A percentile compares a stretch with the other conserved stretches of the same genome.
These are phyloP conservation scores for Bretziella fagacearum DNA, from an alignment of 2,329 filamentous ascomycete species.

Conservation along the genomic window DNA sequence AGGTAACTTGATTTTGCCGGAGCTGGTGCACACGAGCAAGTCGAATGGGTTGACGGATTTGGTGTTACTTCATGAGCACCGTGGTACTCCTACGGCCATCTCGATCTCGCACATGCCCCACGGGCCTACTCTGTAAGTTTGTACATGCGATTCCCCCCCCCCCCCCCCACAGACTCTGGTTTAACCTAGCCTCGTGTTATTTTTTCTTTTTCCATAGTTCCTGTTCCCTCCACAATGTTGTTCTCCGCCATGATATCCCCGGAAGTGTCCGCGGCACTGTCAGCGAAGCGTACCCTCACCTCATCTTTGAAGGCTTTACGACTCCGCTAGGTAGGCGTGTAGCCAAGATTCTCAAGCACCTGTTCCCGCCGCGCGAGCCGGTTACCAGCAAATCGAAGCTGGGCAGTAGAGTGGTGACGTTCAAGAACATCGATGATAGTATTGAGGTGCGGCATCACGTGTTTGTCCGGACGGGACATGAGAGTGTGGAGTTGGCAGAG, in stretches of 20 bases:
- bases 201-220: constrained; percentile 39
- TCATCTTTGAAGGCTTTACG: constrained; percentile 89
- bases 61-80: constrained; percentile 76
- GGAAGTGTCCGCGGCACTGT: constrained; percentile 75
- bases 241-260: constrained; percentile 83
- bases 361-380: constrained; percentile 78
- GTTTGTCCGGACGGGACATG: constrained; percentile 82
- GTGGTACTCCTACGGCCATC: constrained; percentile 78
- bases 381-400: constrained; percentile 55
- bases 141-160: too few species aligned
- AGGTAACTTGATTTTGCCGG: constrained; percentile 74
- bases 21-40: constrained; percentile 68
- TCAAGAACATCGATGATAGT: constrained; percentile 83
- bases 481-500: constrained; percentile 75
- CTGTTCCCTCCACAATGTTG: constrained; percentile 83
- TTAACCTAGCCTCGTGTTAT: too few species aligned
- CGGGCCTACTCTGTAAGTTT: constrained; percentile 44
- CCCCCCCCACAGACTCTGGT: too few species aligned
- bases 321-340: constrained; percentile 65
- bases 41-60: constrained; percentile 69
- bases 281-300: constrained; percentile 78
- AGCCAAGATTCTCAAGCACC: constrained; percentile 78
- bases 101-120: constrained; percentile 79
- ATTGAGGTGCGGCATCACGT: constrained; percentile 75
- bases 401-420: constrained; percentile 78